Percentiles rank a stretch among this genome's conserved stretches.
These are phyloP conservation scores for Curvularia hawaiiensis DNA, from an alignment of 2,329 filamentous ascomycete genomes.

Conservation along the genomic window DNA sequence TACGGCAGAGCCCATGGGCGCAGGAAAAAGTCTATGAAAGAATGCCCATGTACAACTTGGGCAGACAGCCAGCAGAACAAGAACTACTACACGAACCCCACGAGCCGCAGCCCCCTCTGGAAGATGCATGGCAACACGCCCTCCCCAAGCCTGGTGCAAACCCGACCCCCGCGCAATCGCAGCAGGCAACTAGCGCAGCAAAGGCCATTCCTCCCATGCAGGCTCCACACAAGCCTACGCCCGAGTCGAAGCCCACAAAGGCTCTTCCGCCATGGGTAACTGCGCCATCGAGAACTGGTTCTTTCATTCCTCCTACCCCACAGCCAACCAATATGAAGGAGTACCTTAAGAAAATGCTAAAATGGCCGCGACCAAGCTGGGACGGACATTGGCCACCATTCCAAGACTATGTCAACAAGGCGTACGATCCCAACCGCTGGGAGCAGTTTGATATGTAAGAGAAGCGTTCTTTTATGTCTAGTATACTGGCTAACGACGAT, in stretches of 20 bases:
- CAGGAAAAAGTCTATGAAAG: constrained; percentile 33
- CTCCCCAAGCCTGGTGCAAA: constrained; percentile 21
- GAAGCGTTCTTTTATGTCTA: constrained; percentile 14
- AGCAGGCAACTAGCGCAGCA: background rate
- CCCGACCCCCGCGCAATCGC: constrained; percentile 2
- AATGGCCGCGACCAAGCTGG: constrained; percentile 49
- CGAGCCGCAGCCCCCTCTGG: constrained; percentile 21
- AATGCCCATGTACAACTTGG: constrained; percentile 28
- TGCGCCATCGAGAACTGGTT: constrained; percentile 21
- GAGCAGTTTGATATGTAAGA: constrained; percentile 50
- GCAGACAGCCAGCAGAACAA: constrained; percentile 19
- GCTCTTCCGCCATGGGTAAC: constrained; percentile 34
- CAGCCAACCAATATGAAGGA: constrained; percentile 35
- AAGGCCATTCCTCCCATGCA: constrained; percentile 7
- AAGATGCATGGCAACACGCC: constrained; percentile 31
- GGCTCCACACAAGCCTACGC: constrained; percentile 1
- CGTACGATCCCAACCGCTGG: constrained; percentile 57
- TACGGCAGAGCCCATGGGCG: constrained; percentile 39
- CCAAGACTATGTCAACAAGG: constrained; percentile 48
- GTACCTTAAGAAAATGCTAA: constrained; percentile 50
- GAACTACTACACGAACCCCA: constrained; percentile 15
- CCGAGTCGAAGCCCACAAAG: constrained; percentile 12
- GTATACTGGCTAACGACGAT: constrained; percentile 7
- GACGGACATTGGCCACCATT: constrained; percentile 53
- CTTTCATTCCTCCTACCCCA: constrained; percentile 22